Evolutionary conservation across 1,284 basidiomycete species (phyloP), one percentile per base, ranked within the genome.

Genomic region (Blastosporella zonata): DNA sequence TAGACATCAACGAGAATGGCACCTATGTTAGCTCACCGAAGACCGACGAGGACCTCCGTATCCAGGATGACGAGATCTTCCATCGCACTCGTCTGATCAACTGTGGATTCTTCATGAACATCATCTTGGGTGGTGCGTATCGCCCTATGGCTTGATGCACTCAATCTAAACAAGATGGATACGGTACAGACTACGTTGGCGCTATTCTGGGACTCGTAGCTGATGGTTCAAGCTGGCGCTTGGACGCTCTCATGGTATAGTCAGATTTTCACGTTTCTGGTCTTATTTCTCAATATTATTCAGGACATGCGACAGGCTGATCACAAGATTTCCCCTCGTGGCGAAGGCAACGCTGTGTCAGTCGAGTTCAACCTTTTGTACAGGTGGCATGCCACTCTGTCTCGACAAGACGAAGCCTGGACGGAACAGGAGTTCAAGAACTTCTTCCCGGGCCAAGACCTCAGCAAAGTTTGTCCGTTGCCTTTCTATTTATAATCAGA

Each of bases 301-400:
- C 46, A 82, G 79, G 60, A 67, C 22, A 75, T 76, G 52, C 75
- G 79, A 46, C 69, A 71, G 12, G 1, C 58, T 0, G 55, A 70
- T 52, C 78, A 81, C 54, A 67, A 71, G 7, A 64, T 78, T 51
- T 64, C 78, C n/a, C 73, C 76, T 23, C 76, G 79, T 13, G 88
- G 88, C 20, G 70, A 81, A 59, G 88, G 89, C 33, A 91, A 90
- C 59, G 79, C 78, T 39, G 77, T 79, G 52, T 84, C 84, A 0
- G 65, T 89, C 43, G 89, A 91, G 63, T 88, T 88, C 67, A 88
- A 87, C 59, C 67, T 86, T 6, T 67, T 88, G 12, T 89, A 88
- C 62, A 70, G 80, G 38, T 91, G 88, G 89, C 89, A 92, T 59
- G 72, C 86, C 10, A 74, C 83, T 0, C 64, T 85, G 7, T 85